Conservation (phyloP, 2,329 filamentous ascomycete genomes). For the Knufia fluminis region DNA sequence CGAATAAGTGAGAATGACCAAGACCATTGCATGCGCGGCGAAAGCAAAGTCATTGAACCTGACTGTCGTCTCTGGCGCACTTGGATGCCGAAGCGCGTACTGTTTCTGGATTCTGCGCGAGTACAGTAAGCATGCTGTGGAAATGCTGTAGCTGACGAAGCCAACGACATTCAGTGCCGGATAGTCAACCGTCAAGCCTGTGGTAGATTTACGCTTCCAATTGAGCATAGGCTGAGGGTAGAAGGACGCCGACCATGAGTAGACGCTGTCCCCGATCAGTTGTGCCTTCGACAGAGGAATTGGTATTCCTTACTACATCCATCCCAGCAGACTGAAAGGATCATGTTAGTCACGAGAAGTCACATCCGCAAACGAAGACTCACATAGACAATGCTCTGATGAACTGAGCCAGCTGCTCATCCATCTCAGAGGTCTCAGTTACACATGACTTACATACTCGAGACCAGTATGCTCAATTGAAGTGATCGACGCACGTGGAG, state of each 20-base stretch:
- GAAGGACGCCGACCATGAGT: conserved; percentile 79
- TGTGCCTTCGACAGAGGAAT: neutral
- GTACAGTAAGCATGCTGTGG: conserved; percentile 66
- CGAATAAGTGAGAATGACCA: conserved; percentile 63
- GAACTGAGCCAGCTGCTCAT: conserved; percentile 22
- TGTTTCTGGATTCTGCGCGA: conserved; percentile 67
- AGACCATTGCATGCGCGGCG: conserved; percentile 66
- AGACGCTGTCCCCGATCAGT: conserved; percentile 34
- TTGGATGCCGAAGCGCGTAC: conserved; percentile 70
- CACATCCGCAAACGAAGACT: conserved; percentile 11
- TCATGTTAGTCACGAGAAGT: conserved; percentile 16
- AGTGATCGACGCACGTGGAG: no score
- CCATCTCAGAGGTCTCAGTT: neutral
- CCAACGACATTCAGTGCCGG: conserved; percentile 60
- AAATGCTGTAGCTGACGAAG: conserved; percentile 61
- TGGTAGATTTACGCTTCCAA: conserved; percentile 63
- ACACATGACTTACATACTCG: neutral
- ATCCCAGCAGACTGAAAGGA: conserved; percentile 52
- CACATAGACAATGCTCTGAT: conserved; percentile 36
- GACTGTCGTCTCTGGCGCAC: conserved; percentile 69
- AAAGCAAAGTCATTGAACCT: conserved; percentile 86
- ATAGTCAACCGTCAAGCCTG: conserved; percentile 81
- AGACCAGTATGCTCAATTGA: no score
- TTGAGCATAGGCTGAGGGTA: conserved; percentile 86
- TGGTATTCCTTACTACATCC: conserved; percentile 32